A percentile compares a stretch with the other conserved stretches of the same genome.
Evolutionary conservation across 305 asterid genomes (phyloP).

Genomic region (Fraxinus dipetala): DNA sequence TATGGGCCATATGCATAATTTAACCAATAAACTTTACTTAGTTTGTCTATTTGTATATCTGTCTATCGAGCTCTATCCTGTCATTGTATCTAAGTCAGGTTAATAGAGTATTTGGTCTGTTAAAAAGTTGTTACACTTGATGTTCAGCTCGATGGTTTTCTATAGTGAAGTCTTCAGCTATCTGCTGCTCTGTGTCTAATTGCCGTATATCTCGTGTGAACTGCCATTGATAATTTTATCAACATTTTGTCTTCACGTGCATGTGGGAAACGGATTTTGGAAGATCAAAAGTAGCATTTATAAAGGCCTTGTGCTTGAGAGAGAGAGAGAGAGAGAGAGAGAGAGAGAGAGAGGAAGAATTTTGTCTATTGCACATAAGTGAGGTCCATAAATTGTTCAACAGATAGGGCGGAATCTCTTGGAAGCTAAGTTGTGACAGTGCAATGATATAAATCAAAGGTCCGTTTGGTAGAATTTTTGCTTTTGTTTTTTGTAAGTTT

Average conservation of each 20-base stretch:
- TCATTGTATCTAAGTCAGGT: conserved; percentile 15
- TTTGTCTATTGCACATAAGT: background rate
- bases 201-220: background rate
- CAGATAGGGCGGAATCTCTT: background rate
- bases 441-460: background rate
- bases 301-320: background rate
- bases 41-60: conserved; percentile 39
- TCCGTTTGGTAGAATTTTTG: background rate
- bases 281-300: background rate
- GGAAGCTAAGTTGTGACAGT: background rate
- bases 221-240: background rate
- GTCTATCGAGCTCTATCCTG: conserved; percentile 2
- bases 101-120: conserved; percentile 19
- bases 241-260: background rate
- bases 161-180: background rate
- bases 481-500: background rate
- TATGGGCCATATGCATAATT: conserved; percentile 25
- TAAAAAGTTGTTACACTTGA: background rate
- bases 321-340: background rate
- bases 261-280: background rate
- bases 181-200: background rate
- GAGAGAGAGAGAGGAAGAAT: background rate
- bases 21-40: conserved; percentile 21
- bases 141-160: background rate
- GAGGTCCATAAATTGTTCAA: conserved; percentile 2